A percentile compares a stretch with the other conserved stretches of the same genome.
Evolutionary conservation across 1,139 yeast species (phyloP).

Genomic region (Yamadazyma dendronema): DNA sequence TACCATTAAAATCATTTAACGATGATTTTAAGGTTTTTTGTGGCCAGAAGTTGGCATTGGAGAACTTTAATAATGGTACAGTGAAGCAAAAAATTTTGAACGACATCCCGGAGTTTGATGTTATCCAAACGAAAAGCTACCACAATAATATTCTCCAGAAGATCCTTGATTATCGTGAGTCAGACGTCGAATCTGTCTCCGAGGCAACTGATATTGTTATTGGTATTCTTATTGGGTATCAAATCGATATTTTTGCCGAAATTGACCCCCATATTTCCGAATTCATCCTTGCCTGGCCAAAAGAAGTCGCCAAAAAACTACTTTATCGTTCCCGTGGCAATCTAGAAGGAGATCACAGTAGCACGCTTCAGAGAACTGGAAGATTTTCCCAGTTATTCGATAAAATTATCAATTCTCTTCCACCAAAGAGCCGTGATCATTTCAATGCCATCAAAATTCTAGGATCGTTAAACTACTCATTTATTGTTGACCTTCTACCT

Average conservation of each 20-base stretch:
- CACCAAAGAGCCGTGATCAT: background rate
- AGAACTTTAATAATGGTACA: background rate
- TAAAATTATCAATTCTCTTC: background rate
- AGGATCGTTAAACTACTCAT: background rate
- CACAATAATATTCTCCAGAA: background rate
- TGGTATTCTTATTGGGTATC: background rate
- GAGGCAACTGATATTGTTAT: background rate
- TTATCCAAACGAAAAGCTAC: background rate
- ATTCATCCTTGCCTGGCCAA: background rate
- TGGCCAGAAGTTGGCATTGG: background rate
- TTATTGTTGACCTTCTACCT: background rate
- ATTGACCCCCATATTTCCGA: background rate
- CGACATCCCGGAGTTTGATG: background rate
- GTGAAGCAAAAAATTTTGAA: background rate
- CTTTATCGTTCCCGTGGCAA: background rate
- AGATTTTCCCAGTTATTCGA: too few species aligned
- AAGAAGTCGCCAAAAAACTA: background rate
- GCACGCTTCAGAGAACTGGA: too few species aligned
- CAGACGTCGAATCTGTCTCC: background rate
- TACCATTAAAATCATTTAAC: background rate
- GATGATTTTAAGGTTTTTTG: background rate
- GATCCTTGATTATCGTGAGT: background rate
- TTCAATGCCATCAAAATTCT: background rate
- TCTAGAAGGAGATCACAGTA: too few species aligned
- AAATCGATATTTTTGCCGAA: background rate